Conservation (phyloP, 2,329 filamentous ascomycete genomes). For the Dactylellina cionopaga region DNA sequence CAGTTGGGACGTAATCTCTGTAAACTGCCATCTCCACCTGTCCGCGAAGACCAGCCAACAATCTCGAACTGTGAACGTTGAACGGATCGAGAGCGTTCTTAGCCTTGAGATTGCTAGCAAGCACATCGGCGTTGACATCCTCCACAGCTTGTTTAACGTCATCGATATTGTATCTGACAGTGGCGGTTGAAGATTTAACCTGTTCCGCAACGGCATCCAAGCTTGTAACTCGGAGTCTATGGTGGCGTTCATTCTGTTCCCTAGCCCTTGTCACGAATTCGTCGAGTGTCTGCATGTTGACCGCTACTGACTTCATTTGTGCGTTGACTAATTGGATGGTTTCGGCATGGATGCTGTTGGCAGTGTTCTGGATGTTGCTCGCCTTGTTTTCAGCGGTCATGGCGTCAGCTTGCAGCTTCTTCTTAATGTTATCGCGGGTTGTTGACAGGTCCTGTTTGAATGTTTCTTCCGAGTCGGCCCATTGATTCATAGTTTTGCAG, state of each 20-base stretch:
- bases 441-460: slow-evolving; percentile 76
- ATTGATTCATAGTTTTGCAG: slow-evolving; percentile 75
- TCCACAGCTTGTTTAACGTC: slow-evolving; percentile 41
- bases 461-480: slow-evolving; percentile 74
- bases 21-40: slow-evolving; percentile 73
- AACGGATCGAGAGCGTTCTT: slow-evolving; percentile 72
- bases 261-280: slow-evolving; percentile 87
- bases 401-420: slow-evolving; percentile 67
- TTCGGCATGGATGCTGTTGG: slow-evolving; percentile 87
- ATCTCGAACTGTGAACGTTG: slow-evolving; percentile 63
- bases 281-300: slow-evolving; percentile 89
- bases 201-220: slow-evolving; percentile 44
- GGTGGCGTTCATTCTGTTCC: slow-evolving; percentile 80
- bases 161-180: slow-evolving; percentile 43
- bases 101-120: slow-evolving; percentile 67
- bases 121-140: slow-evolving; percentile 66
- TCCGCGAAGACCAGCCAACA: slow-evolving; percentile 76
- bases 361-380: slow-evolving; percentile 81
- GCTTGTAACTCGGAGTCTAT: slow-evolving; percentile 64
- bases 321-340: slow-evolving; percentile 89
- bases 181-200: slow-evolving; percentile 20
- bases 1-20: slow-evolving; percentile 84
- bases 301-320: slow-evolving; percentile 85
- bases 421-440: slow-evolving; percentile 81
- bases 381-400: slow-evolving; percentile 76